Base-by-base conservation (phyloP, 148 eudicot species). In the Rhododendron ferrugineum region DNA sequence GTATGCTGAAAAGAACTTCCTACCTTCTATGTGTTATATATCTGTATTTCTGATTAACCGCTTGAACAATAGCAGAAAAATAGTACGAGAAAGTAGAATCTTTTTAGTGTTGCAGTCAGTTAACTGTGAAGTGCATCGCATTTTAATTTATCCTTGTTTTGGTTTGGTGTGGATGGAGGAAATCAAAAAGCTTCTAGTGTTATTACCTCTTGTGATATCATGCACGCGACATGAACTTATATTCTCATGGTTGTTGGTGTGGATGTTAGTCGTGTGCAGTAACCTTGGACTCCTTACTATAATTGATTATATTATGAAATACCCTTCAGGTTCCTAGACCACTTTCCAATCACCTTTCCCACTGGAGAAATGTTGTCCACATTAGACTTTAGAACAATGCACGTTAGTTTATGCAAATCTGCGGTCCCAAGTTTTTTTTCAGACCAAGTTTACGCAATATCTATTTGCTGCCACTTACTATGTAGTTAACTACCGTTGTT, bases 321-420 rank as follows among this genome's bases (percentile, higher is more conserved):
- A 68, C 36, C 34, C 36, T 68, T 68, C 30, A 23, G 70, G 32
- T 64, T n/a, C 70, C 70, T 64, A 64, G 70, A 68, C 26, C 78
- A 36, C 46, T 79, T 47, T 47, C 30, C 22, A 28, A 26, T 8
- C 36, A 30, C 64, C 42, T 26, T 46, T 26, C 32, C 72, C 47
- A 75, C 79, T 75, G 47, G 79, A 75, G 46, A 22, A 36, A 74
- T 74, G 28, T 75, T 75, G 79, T 75, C 79, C 79, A 20, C 49
- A 22, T 37, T 75, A 1, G 47, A 36, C 20, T 2, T 30, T 40
- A 11, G 15, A 66, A 32, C 54, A 14, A 70, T 32, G 37, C 75
- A 70, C 20, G 75, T 13, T 68, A 26, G 34, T 68, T 70, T 68
- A 28, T 70, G 75, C 36, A 70, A 70, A 14, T 70, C 20, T 70